These are phyloP conservation scores for Tylopilus intermedius DNA, from an alignment of 768 basidiomycete species.

Conservation along the genomic window DNA sequence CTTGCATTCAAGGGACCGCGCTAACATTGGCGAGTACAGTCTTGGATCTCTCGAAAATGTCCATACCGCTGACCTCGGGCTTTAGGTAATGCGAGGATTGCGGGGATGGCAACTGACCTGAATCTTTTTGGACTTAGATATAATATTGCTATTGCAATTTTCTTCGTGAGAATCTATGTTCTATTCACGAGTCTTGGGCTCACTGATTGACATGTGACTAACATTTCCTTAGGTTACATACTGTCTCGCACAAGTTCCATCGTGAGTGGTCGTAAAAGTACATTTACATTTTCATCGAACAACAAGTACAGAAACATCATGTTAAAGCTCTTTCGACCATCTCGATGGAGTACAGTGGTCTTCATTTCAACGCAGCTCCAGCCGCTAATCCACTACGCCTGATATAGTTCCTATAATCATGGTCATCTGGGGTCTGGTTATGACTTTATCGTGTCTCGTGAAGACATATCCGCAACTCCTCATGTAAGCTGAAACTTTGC, in stretches of 20 bases:
- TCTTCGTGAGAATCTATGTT: neutral
- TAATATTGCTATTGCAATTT: slow-evolving; percentile 1
- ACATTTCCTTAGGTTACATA: neutral
- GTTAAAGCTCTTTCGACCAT: neutral
- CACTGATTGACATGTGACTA: neutral
- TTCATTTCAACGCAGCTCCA: too few relatives aligned
- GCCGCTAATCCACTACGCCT: too few relatives aligned
- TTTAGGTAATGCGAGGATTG: neutral
- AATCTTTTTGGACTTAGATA: slow-evolving; percentile 1
- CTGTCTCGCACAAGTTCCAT: neutral
- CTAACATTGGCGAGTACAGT: neutral
- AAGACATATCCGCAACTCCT: too few relatives aligned
- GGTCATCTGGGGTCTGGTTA: too few relatives aligned
- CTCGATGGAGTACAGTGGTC: neutral
- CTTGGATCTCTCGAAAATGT: too few relatives aligned
- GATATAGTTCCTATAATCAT: too few relatives aligned
- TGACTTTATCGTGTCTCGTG: too few relatives aligned
- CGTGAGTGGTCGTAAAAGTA: neutral
- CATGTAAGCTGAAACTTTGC: too few relatives aligned
- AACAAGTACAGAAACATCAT: neutral
- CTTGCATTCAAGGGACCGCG: neutral
- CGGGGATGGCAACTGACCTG: neutral
- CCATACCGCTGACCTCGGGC: neutral
- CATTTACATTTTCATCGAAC: neutral
- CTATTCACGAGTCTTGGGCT: neutral